Evolutionary conservation across 106 monocot species (phyloP), one percentile per base, ranked within the genome.

Genomic region (Xerophyta viscosa): DNA sequence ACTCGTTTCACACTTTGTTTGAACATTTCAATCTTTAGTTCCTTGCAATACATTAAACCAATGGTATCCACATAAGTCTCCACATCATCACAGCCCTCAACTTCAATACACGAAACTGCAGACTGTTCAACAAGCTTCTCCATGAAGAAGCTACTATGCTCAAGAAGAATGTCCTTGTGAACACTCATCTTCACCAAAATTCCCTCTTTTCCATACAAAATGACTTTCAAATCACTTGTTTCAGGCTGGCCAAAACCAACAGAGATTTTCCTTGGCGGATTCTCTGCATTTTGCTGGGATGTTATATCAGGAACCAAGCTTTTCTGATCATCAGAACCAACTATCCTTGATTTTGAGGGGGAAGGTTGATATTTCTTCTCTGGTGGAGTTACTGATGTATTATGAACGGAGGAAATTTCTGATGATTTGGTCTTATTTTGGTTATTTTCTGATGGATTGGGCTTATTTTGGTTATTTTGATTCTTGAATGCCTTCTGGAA

Each of bases 21-120:
- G 69, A 88, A 84, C 62, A 96, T 66, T 64, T 78, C 72, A 42
- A 63, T 77, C 65, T 78, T 96, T 48, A 81, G 57, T 68, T 89
- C 88, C 60, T 78, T 88, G 66, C 80, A 88, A 41, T 94, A 94
- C 93, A 94, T 94, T 58, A 94, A 63, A 18, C 93, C 93, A 26
- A 94, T 71, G 1, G 93, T 84, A 52, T 94, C 93, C 36, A 88
- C 93, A 68, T 84, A 94, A 29, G 88, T 88, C 67, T 94, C 93
- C 53, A 88, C 88, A 73, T 94, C 93, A 46, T 94, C 93, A 74
- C 93, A 94, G 25, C 84, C 88, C 27, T 50, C 56, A 19, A 94
- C 66, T 29, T 94, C 88, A 24, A 81, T 13, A 61, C 63, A 64
- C 13, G 77, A 42, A 15, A 66, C 52, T 13, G 80, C 77, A 54